Conservation (phyloP, 129 eudicot genomes). For the sunflower (Helianthus annuus) region HanXRQr2.0-SUNRISE NC_035436.2:205425031-205425530, state of each 20-base stretch:
- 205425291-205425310: constrained; percentile 18
- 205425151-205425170: neutral
- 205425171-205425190: constrained; percentile 6
- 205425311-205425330: constrained; percentile 3
- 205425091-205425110: constrained; percentile 74
- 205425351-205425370: constrained; percentile 17
- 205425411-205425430: constrained; percentile 1
- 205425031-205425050: constrained; percentile 75
- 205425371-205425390: constrained; percentile 28
- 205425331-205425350: constrained; percentile 10
- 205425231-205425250: constrained; percentile 48
- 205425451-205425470: neutral
- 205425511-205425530: neutral
- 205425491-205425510: neutral
- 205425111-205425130: constrained; percentile 66
- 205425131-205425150: constrained; percentile 31
- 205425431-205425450: neutral
- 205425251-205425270: constrained; percentile 57
- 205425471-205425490: neutral
- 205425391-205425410: constrained; percentile 11
- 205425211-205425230: constrained; percentile 19
- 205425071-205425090: constrained; percentile 71
- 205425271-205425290: constrained; percentile 17
- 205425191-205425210: constrained; percentile 16
- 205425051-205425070: constrained; percentile 72